Conservation (phyloP, 1,139 yeast genomes). For the Diutina neorugosa region DNA sequence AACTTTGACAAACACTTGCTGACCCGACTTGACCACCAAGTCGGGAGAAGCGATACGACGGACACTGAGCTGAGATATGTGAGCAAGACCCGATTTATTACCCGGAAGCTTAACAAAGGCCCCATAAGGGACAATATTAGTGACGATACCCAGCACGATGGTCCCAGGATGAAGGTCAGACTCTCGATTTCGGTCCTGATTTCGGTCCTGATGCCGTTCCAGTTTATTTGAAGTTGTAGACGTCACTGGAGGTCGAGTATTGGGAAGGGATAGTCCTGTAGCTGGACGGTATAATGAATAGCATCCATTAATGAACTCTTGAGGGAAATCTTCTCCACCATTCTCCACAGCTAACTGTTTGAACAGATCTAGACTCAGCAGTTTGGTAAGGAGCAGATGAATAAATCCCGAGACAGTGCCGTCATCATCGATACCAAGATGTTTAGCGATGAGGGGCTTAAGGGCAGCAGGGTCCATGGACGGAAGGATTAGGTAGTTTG, state of each 20-base stretch:
- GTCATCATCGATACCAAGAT: slow-evolving; percentile 1
- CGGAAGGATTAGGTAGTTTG: neutral
- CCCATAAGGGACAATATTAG: slow-evolving; percentile 56
- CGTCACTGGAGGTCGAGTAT: neutral
- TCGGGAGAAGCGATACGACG: slow-evolving; percentile 43
- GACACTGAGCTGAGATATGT: slow-evolving; percentile 56
- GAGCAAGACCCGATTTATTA: slow-evolving; percentile 51
- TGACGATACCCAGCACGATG: slow-evolving; percentile 50
- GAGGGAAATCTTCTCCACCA: slow-evolving; percentile 55
- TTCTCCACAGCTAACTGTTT: slow-evolving; percentile 32
- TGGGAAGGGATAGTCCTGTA: neutral
- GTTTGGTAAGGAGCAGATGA: neutral
- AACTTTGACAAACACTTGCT: slow-evolving; percentile 57
- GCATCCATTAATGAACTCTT: slow-evolving; percentile 14
- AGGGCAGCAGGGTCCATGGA: neutral
- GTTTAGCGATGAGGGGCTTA: neutral
- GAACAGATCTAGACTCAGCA: slow-evolving; percentile 19
- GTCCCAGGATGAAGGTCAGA: slow-evolving; percentile 22
- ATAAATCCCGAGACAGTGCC: neutral
- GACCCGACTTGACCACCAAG: slow-evolving; percentile 45
- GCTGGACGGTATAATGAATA: neutral
- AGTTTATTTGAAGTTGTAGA: too few relatives aligned
- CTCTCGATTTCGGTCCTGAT: neutral
- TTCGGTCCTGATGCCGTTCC: neutral
- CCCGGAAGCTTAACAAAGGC: slow-evolving; percentile 45